These are phyloP conservation scores for Backusella macrospora DNA, from an alignment of 192 early-diverging fungal species.

Conservation along the genomic window DNA sequence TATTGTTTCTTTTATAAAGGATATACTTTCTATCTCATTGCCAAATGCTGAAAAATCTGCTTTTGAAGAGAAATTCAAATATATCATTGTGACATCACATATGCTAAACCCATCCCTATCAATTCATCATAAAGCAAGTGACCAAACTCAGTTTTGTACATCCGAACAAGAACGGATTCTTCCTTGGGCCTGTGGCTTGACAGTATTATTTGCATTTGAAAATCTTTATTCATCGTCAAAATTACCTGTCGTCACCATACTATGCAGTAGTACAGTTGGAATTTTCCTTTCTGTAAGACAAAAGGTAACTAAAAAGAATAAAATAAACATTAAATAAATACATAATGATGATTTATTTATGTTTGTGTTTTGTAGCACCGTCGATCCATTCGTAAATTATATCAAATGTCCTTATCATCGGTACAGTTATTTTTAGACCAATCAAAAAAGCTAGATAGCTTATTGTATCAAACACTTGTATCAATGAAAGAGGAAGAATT, in stretches of 20 bases:
- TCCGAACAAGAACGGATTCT: not conserved
- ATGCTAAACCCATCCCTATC: not conserved
- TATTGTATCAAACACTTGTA: not conserved
- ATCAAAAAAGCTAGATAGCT: not conserved
- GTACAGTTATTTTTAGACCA: not conserved
- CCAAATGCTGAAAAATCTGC: not conserved
- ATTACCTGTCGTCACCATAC: not conserved
- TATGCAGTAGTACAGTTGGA: not conserved
- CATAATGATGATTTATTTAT: no score
- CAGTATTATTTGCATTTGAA: not conserved
- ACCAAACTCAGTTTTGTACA: not conserved
- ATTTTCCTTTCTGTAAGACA: not conserved
- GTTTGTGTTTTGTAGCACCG: not conserved
- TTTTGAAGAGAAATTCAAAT: slow-evolving; percentile 10
- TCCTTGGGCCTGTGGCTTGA: not conserved
- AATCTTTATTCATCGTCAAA: not conserved
- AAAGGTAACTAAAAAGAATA: not conserved
- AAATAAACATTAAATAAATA: no score
- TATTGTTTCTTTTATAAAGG: not conserved
- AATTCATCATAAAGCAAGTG: slow-evolving; percentile 1
- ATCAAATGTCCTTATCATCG: not conserved
- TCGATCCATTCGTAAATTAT: not conserved
- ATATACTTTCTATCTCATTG: not conserved
- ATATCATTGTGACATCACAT: slow-evolving; percentile 2
- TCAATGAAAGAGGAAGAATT: not conserved